Evolutionary conservation across 768 basidiomycete species (phyloP).

Genomic region (Termitomyces sp.): DNA sequence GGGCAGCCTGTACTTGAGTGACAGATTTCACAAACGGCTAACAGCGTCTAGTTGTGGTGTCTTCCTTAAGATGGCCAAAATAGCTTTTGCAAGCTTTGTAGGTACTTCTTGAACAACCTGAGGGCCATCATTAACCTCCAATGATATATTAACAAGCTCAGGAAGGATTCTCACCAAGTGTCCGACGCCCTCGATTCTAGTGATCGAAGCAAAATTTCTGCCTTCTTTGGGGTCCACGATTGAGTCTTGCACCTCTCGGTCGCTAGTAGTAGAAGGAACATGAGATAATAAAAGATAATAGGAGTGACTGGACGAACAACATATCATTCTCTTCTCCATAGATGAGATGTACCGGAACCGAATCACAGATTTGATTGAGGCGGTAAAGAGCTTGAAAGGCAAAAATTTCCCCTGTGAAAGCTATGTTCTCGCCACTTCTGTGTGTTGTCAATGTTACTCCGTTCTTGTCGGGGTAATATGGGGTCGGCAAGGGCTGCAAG

Average conservation of each 20-base stretch:
- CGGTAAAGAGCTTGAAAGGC: conserved; percentile 19
- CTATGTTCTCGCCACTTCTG: conserved; percentile 18
- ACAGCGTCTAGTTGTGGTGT: neutral
- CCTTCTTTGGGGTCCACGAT: conserved; percentile 20
- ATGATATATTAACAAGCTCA: neutral
- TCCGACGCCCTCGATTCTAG: conserved; percentile 20
- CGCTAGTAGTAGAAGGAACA: conserved; percentile 5
- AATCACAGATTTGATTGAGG: conserved; percentile 21
- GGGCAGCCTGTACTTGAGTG: neutral
- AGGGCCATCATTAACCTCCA: neutral
- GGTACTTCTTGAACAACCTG: conserved; percentile 25
- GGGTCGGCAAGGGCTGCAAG: conserved; percentile 20
- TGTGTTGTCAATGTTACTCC: conserved; percentile 23
- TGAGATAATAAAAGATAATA: neutral
- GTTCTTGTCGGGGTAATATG: conserved; percentile 20
- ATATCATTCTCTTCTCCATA: conserved; percentile 24
- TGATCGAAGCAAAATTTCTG: conserved; percentile 21
- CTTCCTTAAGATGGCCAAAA: conserved; percentile 13
- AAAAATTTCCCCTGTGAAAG: conserved; percentile 19
- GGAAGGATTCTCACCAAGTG: conserved; percentile 20
- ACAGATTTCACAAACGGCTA: neutral
- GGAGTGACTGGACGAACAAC: conserved; percentile 17
- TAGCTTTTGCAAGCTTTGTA: conserved; percentile 17
- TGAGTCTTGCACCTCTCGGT: conserved; percentile 20
- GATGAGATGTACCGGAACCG: conserved; percentile 23